A percentile compares a stretch with the other conserved stretches of the same genome.
Evolutionary conservation across 2,329 filamentous ascomycete species (phyloP).

Genomic region (Ilyonectria robusta): DNA sequence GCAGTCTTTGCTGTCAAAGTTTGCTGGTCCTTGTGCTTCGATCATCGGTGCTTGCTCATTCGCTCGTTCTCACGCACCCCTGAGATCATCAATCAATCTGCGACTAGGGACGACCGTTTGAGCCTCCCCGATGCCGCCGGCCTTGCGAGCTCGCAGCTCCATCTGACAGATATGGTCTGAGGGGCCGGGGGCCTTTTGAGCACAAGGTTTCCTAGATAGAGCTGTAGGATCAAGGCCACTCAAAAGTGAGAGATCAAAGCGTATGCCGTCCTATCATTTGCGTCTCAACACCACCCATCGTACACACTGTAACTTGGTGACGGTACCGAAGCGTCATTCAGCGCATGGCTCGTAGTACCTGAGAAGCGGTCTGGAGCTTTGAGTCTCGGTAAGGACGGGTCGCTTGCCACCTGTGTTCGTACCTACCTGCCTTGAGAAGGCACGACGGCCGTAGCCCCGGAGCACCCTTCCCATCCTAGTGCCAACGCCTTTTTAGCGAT

Average conservation of each 20-base stretch:
- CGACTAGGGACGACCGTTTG: constrained; percentile 12
- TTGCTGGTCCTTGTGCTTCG: not conserved
- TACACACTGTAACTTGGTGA: not conserved
- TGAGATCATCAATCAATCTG: constrained; percentile 27
- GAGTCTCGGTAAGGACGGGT: constrained; percentile 3
- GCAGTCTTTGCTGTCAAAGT: not conserved
- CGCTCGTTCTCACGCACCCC: constrained; percentile 1
- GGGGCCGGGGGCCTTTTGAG: constrained; percentile 13
- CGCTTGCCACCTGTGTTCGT: not conserved
- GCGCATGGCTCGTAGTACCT: not conserved
- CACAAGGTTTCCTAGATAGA: constrained; percentile 1
- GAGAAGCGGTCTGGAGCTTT: not conserved
- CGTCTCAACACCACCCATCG: not conserved
- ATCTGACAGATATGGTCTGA: constrained; percentile 14
- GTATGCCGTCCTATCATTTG: not conserved
- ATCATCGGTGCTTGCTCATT: constrained; percentile 13
- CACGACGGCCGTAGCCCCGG: constrained; percentile 11
- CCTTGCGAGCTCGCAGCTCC: constrained; percentile 11
- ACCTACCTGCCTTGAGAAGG: constrained; percentile 2
- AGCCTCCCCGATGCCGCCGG: not conserved
- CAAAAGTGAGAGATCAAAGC: constrained; percentile 10
- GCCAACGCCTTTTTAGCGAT: constrained; percentile 6
- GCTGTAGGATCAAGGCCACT: not conserved
- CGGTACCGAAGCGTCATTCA: not conserved
- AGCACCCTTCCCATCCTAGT: constrained; percentile 21